Percentiles rank a stretch among this genome's conserved stretches.
Evolutionary conservation across 2,329 filamentous ascomycete species (phyloP).

Genomic region (Fusarium cyanostomum): DNA sequence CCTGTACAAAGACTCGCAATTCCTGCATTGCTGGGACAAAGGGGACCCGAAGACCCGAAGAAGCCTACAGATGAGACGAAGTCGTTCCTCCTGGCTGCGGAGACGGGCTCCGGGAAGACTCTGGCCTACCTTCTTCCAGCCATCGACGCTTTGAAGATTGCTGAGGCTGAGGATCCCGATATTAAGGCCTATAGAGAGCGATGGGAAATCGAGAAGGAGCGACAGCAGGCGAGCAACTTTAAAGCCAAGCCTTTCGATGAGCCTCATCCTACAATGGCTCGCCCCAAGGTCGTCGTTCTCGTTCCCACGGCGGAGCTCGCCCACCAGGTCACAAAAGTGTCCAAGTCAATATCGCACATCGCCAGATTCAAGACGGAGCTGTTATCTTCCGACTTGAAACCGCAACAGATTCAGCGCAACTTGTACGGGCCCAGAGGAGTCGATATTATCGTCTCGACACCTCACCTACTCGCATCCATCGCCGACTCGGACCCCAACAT

Average conservation of each 20-base stretch:
- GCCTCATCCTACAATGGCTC: constrained; percentile 76
- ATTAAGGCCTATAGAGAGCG: constrained; percentile 67
- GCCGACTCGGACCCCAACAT: constrained; percentile 91
- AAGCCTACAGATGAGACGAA: constrained; percentile 52
- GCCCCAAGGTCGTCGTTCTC: constrained; percentile 85
- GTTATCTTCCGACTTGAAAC: constrained; percentile 80
- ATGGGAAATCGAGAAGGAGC: constrained; percentile 64
- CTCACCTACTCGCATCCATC: constrained; percentile 88
- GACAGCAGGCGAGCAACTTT: constrained; percentile 62
- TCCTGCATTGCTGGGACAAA: constrained; percentile 75
- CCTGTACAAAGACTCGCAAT: constrained; percentile 91
- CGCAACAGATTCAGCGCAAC: constrained; percentile 82
- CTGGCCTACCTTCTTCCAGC: constrained; percentile 89
- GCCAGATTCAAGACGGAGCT: constrained; percentile 87
- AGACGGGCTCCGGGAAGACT: constrained; percentile 97
- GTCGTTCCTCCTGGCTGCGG: constrained; percentile 84
- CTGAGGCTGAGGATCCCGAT: constrained; percentile 69
- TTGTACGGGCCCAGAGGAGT: constrained; percentile 84
- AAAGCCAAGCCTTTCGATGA: constrained; percentile 74
- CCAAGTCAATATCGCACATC: constrained; percentile 84
- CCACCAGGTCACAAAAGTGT: constrained; percentile 81
- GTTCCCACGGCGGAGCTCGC: constrained; percentile 95
- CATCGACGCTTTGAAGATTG: constrained; percentile 84
- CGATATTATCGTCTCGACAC: constrained; percentile 87
- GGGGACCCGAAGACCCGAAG: constrained; percentile 43